Conservation (phyloP, 176 grass and related monocot genomes). For the Hsuehochloa calcarea region DNA sequence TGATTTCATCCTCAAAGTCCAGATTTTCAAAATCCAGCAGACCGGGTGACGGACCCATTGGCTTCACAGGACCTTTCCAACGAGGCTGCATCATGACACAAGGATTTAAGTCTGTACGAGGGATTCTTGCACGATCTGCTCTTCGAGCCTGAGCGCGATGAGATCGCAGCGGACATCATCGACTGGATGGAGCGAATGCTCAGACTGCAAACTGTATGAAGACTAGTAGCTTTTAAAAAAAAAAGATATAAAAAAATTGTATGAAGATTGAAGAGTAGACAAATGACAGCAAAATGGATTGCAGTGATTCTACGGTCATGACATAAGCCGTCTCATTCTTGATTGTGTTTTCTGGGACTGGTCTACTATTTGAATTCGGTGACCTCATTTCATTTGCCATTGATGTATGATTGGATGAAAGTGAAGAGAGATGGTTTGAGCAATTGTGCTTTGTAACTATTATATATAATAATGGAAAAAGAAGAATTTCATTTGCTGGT, state of each 20-base stretch:
- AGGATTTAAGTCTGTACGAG: constrained; percentile 77
- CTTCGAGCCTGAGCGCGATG: constrained; percentile 88
- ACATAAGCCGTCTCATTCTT: neutral
- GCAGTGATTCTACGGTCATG: neutral
- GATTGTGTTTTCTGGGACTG: constrained; percentile 1
- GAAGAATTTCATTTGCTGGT: neutral
- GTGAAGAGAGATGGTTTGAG: neutral
- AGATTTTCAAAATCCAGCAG: constrained; percentile 5
- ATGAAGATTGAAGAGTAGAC: neutral
- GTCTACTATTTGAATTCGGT: neutral
- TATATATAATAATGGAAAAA: neutral
- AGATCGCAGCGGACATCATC: constrained; percentile 76
- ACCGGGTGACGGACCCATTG: constrained; percentile 84
- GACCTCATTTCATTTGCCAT: neutral
- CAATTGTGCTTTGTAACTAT: constrained; percentile 8
- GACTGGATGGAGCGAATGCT: constrained; percentile 84
- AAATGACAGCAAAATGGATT: neutral
- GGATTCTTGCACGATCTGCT: constrained; percentile 95
- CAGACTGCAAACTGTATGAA: neutral
- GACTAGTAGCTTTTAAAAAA: neutral
- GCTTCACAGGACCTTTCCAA: constrained; percentile 75
- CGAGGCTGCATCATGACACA: constrained; percentile 59
- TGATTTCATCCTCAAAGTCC: neutral
- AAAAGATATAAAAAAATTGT: neutral
- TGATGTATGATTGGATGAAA: neutral